A percentile compares a stretch with the other conserved stretches of the same genome.
Conservation (phyloP, 495 filamentous ascomycete species). For the Talaromyces trachyspermus region DNA sequence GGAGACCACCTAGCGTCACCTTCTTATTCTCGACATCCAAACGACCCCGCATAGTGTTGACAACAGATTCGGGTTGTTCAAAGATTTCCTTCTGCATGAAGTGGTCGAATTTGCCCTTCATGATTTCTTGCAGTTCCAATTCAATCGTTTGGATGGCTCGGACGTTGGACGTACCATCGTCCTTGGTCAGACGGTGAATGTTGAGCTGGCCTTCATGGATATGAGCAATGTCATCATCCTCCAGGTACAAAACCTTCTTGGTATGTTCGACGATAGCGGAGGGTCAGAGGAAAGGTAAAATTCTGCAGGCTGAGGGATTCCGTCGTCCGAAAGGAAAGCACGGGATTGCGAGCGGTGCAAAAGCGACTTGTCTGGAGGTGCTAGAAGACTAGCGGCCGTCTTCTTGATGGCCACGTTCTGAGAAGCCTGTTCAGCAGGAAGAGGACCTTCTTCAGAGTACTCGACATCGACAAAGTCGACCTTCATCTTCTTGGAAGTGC, state of each 20-base stretch:
- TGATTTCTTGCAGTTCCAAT: slow-evolving; percentile 98
- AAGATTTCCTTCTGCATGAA: slow-evolving; percentile 99
- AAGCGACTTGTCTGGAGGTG: slow-evolving; percentile 89
- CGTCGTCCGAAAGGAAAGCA: slow-evolving; percentile 97
- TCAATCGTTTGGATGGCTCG: slow-evolving; percentile 97
- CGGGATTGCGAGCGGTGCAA: slow-evolving; percentile 96
- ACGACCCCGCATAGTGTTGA: slow-evolving; percentile 99
- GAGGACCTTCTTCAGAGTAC: slow-evolving; percentile 76
- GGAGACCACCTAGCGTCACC: slow-evolving; percentile 89
- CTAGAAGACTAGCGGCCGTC: slow-evolving; percentile 71
- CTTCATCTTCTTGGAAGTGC: slow-evolving; percentile 98
- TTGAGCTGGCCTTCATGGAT: slow-evolving; percentile 98
- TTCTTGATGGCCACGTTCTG: slow-evolving; percentile 97
- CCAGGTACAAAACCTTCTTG: slow-evolving; percentile 98
- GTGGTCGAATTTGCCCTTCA: slow-evolving; percentile 99
- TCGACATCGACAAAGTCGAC: slow-evolving; percentile 99
- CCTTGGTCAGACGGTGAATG: slow-evolving; percentile 95
- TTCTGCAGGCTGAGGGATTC: slow-evolving; percentile 93
- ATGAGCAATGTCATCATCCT: slow-evolving; percentile 98
- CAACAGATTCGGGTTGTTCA: slow-evolving; percentile 96
- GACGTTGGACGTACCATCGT: slow-evolving; percentile 92
- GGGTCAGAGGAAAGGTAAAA: slow-evolving; percentile 98
- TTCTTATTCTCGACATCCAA: slow-evolving; percentile 86
- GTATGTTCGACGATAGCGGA: slow-evolving; percentile 99
- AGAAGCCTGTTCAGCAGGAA: slow-evolving; percentile 89